Percentiles rank a stretch among this genome's conserved stretches.
phyloP scores from a whole-genome alignment of 202 grass and related monocot genomes.

The Saccharum hybrid region DNA sequence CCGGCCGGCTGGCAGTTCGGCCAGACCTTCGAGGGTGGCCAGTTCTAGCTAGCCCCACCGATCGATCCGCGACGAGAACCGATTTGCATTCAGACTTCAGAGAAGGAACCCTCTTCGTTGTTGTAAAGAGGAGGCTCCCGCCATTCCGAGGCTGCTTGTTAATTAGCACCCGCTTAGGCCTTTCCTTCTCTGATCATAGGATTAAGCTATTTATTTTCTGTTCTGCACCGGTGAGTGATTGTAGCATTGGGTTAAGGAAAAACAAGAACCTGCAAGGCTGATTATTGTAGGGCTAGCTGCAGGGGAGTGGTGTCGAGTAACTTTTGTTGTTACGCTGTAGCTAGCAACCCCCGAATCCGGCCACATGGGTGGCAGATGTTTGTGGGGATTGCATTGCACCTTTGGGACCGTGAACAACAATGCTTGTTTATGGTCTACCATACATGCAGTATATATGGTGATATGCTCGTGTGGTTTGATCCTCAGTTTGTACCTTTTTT shows the following conservation, averaged over 20 bases:
- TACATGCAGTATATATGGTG: conserved; percentile 24
- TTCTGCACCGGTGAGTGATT: neutral
- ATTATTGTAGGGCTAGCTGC: conserved; percentile 15
- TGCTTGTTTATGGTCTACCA: conserved; percentile 37
- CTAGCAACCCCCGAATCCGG: conserved; percentile 31
- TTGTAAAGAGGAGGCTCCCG: conserved; percentile 51
- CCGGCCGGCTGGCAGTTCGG: conserved; percentile 81
- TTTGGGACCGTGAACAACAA: conserved; percentile 40
- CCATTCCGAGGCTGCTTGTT: conserved; percentile 75
- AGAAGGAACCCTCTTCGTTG: conserved; percentile 42
- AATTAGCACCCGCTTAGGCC: conserved; percentile 78
- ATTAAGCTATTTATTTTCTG: conserved; percentile 33
- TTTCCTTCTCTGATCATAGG: conserved; percentile 49
- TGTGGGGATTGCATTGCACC: conserved; percentile 36
- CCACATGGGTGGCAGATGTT: conserved; percentile 48
- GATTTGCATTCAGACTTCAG: neutral
- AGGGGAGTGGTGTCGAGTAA: conserved; percentile 40
- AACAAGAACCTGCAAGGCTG: conserved; percentile 13
- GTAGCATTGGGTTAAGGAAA: conserved; percentile 14
- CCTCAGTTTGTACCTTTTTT: neutral
- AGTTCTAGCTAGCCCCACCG: conserved; percentile 59
- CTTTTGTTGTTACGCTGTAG: conserved; percentile 41
- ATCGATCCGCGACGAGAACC: neutral
- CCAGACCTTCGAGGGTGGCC: conserved; percentile 69
- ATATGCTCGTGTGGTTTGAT: conserved; percentile 30